Evolutionary conservation across 2,329 filamentous ascomycete genomes (phyloP), one percentile per base, ranked within the genome.

Genomic region (Coniochaeta prunicola): DNA sequence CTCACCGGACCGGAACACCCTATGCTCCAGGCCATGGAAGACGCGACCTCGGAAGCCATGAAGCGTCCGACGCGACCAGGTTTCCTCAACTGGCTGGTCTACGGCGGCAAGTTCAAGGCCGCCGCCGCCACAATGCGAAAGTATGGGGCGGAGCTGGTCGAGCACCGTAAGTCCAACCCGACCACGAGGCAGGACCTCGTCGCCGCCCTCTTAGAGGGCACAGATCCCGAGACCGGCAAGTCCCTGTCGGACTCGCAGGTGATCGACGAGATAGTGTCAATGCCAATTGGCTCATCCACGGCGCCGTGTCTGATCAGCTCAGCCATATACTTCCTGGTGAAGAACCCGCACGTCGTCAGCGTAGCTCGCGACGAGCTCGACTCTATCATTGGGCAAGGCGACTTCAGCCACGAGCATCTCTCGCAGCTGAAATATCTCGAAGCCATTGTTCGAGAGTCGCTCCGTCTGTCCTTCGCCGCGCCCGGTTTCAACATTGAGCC

Each of bases 201-300:
- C 9, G 76, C 84, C 56, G 79, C 80, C 3, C 75, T 90, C 68
- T 68, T 90, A 60, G 77, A 80, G 58, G 79, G 74, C 13, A 78
- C 76, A 42, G 87, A 90, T 62, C 80, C 83, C 0, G 78, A 86
- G 66, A 88, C 86, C 0, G 84, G 83, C 30, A 74, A 78, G 60
- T 72, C 71, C 2, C 74, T 90, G 63, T 79, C 73, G 4, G 81
- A 88, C 4, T 80, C 80, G 10, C 81, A 83, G 60, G 79, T 89
- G 55, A 78, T 87, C 54, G 84, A 89, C 69, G 87, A 90, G 68
- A 84, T 90, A 63, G 82, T 89, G 57, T 81, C 81, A 2, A 88
- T 90, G 75, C 80, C 88, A 42, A 85, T 85, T 57, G 83, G 80
- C 4, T 79, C 74, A 68, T 77, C 74, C 66, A 81, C 79, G 0